A percentile compares a stretch with the other conserved stretches of the same genome.
Evolutionary conservation across 2,329 filamentous ascomycete genomes (phyloP).

Genomic region (Diaporthe aspalathi): DNA sequence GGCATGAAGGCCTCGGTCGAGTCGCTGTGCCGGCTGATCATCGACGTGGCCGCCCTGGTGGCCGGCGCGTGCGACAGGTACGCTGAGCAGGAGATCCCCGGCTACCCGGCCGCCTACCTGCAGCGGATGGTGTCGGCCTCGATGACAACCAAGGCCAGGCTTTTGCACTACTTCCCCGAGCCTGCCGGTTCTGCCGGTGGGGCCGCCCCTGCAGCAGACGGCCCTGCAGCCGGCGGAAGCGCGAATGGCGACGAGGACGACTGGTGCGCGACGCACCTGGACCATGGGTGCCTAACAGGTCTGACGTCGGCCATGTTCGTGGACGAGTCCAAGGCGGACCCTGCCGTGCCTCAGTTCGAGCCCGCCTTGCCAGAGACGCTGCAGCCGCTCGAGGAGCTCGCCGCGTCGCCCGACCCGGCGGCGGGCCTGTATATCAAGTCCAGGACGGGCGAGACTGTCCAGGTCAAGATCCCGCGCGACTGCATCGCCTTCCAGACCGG

Average conservation of each 20-base stretch:
- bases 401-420: slow-evolving; percentile 80
- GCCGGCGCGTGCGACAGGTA: slow-evolving; percentile 91
- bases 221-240: slow-evolving; percentile 47
- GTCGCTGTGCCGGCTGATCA: slow-evolving; percentile 83
- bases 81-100: slow-evolving; percentile 80
- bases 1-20: slow-evolving; percentile 81
- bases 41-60: slow-evolving; percentile 89
- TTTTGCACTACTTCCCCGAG: slow-evolving; percentile 92
- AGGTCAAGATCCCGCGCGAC: slow-evolving; percentile 90
- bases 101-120: slow-evolving; percentile 82
- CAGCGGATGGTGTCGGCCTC: slow-evolving; percentile 89
- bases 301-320: slow-evolving; percentile 97
- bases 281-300: slow-evolving; percentile 94
- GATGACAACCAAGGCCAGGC: slow-evolving; percentile 87
- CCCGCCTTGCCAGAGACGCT: slow-evolving; percentile 51
- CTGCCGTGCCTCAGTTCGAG: slow-evolving; percentile 47
- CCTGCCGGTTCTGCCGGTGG: slow-evolving; percentile 45
- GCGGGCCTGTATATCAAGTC: slow-evolving; percentile 96
- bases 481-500: slow-evolving; percentile 97
- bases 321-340: slow-evolving; percentile 70
- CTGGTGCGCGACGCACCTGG: slow-evolving; percentile 93
- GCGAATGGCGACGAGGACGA: slow-evolving; percentile 74
- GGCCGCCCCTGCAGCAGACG: slow-evolving; percentile 45
- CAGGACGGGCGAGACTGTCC: slow-evolving; percentile 82
- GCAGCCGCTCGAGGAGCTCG: slow-evolving; percentile 75